Percentiles rank a stretch among this genome's conserved stretches.
Conservation (phyloP, 176 grass and related monocot genomes). For the Poa annua region DNA sequence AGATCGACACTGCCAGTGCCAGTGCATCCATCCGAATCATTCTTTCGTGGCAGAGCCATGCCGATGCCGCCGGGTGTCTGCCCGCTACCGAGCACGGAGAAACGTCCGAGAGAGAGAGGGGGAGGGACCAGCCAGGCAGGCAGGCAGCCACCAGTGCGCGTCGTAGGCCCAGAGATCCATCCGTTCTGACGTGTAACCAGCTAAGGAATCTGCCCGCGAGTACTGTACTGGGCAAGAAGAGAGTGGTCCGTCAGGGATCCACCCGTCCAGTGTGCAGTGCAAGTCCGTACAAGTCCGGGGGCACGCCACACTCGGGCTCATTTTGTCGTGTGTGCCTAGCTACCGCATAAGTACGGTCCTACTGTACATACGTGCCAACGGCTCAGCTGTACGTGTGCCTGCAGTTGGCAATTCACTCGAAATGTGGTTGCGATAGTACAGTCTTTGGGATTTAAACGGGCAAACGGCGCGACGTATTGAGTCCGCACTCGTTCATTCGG, state of each 20-base stretch:
- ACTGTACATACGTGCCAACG: too few species aligned
- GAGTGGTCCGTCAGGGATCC: not conserved
- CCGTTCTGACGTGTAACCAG: not conserved
- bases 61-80: not conserved
- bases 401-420: not conserved
- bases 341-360: too few species aligned
- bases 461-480: too few species aligned
- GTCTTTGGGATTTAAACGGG: too few species aligned
- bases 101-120: conserved; percentile 32
- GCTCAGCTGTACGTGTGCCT: not conserved
- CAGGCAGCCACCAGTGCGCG: not conserved
- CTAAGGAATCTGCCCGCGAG: not conserved
- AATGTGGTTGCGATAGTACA: not conserved
- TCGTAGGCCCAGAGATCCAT: not conserved
- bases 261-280: not conserved
- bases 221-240: not conserved
- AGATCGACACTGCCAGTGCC: not conserved
- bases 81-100: conserved; percentile 39
- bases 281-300: conserved; percentile 42
- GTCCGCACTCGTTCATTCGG: too few species aligned
- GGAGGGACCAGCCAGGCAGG: conserved; percentile 35
- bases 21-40: conserved; percentile 7
- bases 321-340: too few species aligned
- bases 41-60: not conserved
- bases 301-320: not conserved